phyloP scores from a whole-genome alignment of 495 filamentous ascomycete genomes.

The Rhizodiscina lignyota region DNA sequence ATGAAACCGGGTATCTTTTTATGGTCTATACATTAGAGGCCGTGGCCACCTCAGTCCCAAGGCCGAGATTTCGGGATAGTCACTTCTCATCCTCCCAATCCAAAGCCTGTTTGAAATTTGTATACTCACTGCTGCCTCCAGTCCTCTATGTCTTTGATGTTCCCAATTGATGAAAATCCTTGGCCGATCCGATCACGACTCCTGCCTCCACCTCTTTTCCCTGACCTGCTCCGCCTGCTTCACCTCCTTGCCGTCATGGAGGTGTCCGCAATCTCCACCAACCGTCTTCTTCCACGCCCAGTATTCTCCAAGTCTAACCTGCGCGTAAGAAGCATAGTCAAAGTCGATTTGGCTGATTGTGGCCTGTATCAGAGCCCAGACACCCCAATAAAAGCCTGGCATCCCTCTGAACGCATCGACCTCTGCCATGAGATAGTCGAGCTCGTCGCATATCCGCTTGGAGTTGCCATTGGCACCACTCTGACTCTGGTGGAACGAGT shows the following conservation, averaged over 20 bases:
- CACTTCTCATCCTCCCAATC: no score
- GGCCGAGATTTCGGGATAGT: no score
- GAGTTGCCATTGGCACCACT: constrained; percentile 19
- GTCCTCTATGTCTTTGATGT: no score
- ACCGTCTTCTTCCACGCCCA: constrained; percentile 63
- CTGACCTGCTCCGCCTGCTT: constrained; percentile 44
- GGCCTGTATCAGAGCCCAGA: constrained; percentile 94
- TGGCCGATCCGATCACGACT: constrained; percentile 63
- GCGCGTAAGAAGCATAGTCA: constrained; percentile 86
- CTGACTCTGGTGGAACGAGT: constrained; percentile 7
- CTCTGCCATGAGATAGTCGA: constrained; percentile 50
- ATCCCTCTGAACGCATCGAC: constrained; percentile 80
- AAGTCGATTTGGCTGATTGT: constrained; percentile 94
- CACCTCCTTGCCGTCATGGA: no score
- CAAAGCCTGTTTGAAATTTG: no score
- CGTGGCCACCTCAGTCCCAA: no score
- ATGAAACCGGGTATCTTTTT: no score
- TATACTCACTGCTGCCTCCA: no score
- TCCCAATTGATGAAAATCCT: no score
- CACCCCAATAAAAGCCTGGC: constrained; percentile 83
- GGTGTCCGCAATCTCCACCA: no score
- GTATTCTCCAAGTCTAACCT: constrained; percentile 78
- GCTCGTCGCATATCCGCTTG: constrained; percentile 32
- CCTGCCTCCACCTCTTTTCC: constrained; percentile 36
- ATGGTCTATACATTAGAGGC: no score